Evolutionary conservation across 1,139 yeast species (phyloP), one percentile per base, ranked within the genome.

Genomic region (Yamadazyma jaroonii): DNA sequence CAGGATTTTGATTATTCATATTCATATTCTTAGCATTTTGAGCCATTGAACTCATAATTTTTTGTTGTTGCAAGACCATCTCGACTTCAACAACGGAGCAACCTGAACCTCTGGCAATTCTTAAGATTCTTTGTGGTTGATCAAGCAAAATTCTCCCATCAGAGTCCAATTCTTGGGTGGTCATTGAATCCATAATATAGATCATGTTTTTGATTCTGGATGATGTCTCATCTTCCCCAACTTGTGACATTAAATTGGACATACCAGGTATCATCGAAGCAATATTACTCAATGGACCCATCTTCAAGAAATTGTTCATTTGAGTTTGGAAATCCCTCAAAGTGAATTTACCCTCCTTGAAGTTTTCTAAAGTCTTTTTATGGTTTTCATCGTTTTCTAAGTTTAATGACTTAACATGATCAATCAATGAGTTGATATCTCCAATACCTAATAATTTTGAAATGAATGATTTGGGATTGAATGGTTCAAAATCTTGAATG

Each of bases 211-310:
- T 90, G 64, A 92, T 75, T 54, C 85, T 77, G 41, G 77, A 74
- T 21, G 87, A 78, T 0, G 96, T 82, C 53, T 92, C 97, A 53
- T 90, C 96, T 57, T 90, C 97, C 20, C 92, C 90, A 30, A 88
- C 81, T 61, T 86, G 92, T 36, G 78, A 82, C 77, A 92, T 84
- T 70, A 90, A 73, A 48, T 80, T 82, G 25, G 90, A 79, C 67
- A 89, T 77, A n/a, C 92, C 94, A 0, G 98, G 98, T 44, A 94
- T 83, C 97, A 90, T 90, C 41, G 86, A 80, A 7, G 97, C 97
- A 47, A 92, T 85, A 57, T 90, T 90, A 20, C 95, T 81, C 38
- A 92, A 65, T 4, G 97, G 97, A 1, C 98, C 98, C 95, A 92
- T 86, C 59, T 92, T 92, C 77, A 90, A 74, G 52, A 94, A 84